Percentiles rank a stretch among this genome's conserved stretches.
phyloP scores from a whole-genome alignment of 805 yeast genomes.

The Metschnikowia continentalis region DNA sequence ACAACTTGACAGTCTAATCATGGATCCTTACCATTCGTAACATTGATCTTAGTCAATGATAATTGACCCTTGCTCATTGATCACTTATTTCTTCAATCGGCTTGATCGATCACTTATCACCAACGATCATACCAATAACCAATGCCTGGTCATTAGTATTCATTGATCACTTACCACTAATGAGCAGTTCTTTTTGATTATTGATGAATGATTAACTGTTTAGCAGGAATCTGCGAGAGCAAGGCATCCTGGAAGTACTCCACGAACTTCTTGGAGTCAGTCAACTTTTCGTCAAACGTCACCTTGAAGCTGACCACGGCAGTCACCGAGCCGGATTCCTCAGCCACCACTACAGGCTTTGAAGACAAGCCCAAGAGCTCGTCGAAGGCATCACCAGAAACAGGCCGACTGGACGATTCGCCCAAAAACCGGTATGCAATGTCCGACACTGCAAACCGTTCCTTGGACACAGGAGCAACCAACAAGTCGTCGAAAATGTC shows the following conservation, averaged over 20 bases:
- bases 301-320: slow-evolving; percentile 34
- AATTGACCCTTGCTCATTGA: no score
- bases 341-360: slow-evolving; percentile 4
- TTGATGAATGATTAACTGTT: slow-evolving; percentile 17
- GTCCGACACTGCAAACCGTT: slow-evolving; percentile 33
- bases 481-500: slow-evolving; percentile 39
- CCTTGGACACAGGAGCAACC: slow-evolving; percentile 31
- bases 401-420: background rate
- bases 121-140: no score
- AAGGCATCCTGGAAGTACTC: slow-evolving; percentile 31
- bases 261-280: slow-evolving; percentile 36
- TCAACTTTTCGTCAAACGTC: slow-evolving; percentile 28
- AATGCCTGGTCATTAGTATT: background rate
- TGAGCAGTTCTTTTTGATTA: background rate
- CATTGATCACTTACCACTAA: background rate
- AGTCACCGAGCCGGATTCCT: slow-evolving; percentile 6
- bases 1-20: no score
- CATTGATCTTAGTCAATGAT: no score
- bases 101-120: no score
- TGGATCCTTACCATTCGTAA: no score
- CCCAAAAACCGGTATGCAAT: slow-evolving; percentile 24
- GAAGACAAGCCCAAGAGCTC: slow-evolving; percentile 29
- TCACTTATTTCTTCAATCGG: no score
- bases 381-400: slow-evolving; percentile 23
- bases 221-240: slow-evolving; percentile 29